Percentiles rank a stretch among this genome's conserved stretches.
phyloP scores from a whole-genome alignment of 208 protist genomes.

The Leishmania aethiopica region DNA sequence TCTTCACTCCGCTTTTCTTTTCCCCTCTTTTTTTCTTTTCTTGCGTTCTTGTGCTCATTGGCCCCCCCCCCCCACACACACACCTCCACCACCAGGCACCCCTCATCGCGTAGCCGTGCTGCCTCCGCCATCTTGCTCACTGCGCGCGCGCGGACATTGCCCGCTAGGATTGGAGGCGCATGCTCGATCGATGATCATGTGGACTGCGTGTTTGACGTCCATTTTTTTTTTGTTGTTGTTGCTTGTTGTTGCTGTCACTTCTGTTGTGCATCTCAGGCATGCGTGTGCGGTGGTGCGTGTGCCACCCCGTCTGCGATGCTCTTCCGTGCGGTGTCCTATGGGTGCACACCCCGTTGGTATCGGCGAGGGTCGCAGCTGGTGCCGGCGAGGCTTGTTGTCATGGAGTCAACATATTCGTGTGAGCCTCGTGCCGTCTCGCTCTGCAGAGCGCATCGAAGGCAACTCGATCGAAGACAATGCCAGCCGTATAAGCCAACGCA shows the following conservation, averaged over 20 bases:
- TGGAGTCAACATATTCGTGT: background rate
- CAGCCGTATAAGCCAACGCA: background rate
- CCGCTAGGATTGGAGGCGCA: no score
- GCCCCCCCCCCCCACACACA: no score
- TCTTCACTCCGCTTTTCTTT: background rate
- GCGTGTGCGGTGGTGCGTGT: background rate
- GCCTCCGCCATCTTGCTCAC: background rate
- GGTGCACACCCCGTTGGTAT: background rate
- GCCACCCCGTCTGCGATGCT: background rate
- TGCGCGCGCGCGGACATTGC: background rate
- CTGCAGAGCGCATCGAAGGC: background rate
- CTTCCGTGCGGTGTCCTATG: background rate
- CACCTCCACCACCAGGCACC: no score
- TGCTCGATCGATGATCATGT: background rate
- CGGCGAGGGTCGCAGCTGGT: background rate
- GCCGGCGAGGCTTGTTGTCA: background rate
- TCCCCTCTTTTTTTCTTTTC: background rate
- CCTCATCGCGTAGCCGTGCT: background rate
- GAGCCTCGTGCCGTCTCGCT: background rate
- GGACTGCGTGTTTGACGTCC: background rate
- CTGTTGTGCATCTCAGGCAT: background rate
- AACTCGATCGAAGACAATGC: background rate
- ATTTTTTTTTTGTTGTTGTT: background rate
- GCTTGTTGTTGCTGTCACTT: background rate
- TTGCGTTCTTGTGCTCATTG: background rate